Conservation (phyloP, 371 early-diverging fungal species). For the Lichtheimia corymbifera region DNA sequence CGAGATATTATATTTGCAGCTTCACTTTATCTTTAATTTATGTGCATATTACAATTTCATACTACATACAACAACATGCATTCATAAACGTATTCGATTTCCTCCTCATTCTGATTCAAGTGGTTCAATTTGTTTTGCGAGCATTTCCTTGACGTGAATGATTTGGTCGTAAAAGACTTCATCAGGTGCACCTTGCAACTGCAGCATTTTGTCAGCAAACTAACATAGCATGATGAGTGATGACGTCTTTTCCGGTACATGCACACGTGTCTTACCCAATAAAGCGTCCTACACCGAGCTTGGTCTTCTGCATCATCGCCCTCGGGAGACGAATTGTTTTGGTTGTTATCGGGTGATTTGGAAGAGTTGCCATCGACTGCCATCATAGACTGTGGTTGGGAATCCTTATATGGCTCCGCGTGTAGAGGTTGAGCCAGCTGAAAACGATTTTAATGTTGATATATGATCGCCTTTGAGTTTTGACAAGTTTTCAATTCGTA, state of each 20-base stretch:
- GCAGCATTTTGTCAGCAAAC: constrained; percentile 44
- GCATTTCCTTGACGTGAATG: constrained; percentile 10
- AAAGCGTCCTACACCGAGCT: constrained; percentile 18
- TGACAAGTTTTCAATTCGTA: background rate
- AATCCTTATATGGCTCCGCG: no score
- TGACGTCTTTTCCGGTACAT: background rate
- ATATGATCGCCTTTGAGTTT: background rate
- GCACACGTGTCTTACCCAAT: constrained; percentile 25
- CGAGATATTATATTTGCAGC: constrained; percentile 99
- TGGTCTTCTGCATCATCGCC: background rate
- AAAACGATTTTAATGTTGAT: background rate
- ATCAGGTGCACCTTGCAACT: constrained; percentile 17
- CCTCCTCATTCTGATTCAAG: no score
- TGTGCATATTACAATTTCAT: no score
- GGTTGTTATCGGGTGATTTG: no score
- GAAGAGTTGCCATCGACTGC: no score
- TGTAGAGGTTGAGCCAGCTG: background rate
- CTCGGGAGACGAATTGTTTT: no score
- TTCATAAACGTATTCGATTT: no score
- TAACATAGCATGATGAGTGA: constrained; percentile 2
- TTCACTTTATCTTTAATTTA: constrained; percentile 87
- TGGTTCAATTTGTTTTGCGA: background rate
- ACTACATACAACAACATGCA: no score
- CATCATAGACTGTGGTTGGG: no score
- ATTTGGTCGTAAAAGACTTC: constrained; percentile 18